phyloP scores from a whole-genome alignment of 2,329 filamentous ascomycete species.

The Colletotrichum sp. region DNA sequence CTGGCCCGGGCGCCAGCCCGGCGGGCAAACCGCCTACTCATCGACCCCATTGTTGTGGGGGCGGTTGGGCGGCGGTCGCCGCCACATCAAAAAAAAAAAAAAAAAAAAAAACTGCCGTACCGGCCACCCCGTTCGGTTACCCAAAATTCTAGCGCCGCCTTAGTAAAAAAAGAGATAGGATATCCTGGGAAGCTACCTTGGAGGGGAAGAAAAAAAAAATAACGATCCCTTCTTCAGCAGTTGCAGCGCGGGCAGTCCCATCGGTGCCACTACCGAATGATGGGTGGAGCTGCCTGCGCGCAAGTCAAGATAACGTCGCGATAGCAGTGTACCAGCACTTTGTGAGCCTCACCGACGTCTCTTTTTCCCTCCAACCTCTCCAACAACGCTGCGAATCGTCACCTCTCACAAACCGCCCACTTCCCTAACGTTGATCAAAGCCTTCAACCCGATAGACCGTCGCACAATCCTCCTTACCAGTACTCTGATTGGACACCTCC shows the following conservation, averaged over 20 bases:
- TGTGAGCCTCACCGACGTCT: conserved; percentile 9
- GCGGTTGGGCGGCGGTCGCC: too few species aligned
- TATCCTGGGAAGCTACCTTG: background rate
- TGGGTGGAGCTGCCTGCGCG: conserved; percentile 14
- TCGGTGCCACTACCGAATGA: conserved; percentile 6
- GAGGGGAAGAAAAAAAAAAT: background rate
- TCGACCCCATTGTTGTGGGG: too few species aligned
- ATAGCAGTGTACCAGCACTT: conserved; percentile 6
- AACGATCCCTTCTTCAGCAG: background rate
- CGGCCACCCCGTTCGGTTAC: background rate
- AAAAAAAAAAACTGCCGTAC: too few species aligned
- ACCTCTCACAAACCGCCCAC: background rate
- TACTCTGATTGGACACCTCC: background rate
- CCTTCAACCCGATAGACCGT: background rate
- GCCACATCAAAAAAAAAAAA: too few species aligned
- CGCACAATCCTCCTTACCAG: background rate
- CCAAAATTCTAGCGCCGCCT: background rate
- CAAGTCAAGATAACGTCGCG: conserved; percentile 18
- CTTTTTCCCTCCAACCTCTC: background rate
- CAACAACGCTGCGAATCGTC: background rate
- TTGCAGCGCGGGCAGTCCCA: background rate
- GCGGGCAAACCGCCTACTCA: too few species aligned
- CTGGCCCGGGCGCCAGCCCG: too few species aligned
- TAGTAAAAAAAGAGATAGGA: background rate
- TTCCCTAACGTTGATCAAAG: background rate